Percentiles rank a stretch among this genome's conserved stretches.
Evolutionary conservation across 2,329 filamentous ascomycete genomes (phyloP).

Genomic region (Fusarium coffeatum): DNA sequence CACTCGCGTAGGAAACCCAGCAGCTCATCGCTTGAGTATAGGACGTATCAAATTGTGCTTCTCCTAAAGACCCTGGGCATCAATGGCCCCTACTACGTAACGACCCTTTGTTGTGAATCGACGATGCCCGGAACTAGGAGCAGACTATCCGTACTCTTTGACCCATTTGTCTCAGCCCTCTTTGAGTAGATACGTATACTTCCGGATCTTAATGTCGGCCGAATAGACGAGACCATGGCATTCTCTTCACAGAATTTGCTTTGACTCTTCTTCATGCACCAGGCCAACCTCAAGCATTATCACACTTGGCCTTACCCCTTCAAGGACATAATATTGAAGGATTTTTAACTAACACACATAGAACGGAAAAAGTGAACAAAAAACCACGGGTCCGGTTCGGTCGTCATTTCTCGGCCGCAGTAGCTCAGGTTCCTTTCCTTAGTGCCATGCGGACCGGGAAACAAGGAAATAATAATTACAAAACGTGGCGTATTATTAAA

Average conservation of each 20-base stretch:
- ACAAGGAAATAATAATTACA: not conserved
- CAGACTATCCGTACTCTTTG: not conserved
- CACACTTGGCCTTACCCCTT: not conserved
- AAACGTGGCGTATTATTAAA: not conserved
- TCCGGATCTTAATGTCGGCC: conserved; percentile 12
- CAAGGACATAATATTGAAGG: not conserved
- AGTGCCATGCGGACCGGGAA: not conserved
- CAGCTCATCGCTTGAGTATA: not conserved
- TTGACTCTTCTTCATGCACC: not conserved
- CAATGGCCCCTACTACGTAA: not conserved
- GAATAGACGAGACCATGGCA: not conserved
- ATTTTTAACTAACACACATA: not conserved
- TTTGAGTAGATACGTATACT: not conserved
- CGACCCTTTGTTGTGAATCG: conserved; percentile 3
- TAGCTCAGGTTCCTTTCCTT: not conserved
- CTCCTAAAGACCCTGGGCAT: conserved; percentile 3
- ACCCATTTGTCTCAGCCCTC: not conserved
- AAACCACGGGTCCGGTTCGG: not conserved
- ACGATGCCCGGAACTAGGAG: conserved; percentile 5
- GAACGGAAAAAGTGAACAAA: not conserved
- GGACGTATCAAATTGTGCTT: not conserved
- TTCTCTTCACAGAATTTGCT: conserved; percentile 3
- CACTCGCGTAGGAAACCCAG: conserved; percentile 12
- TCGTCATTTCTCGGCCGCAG: not conserved
- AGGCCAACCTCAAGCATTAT: not conserved